A percentile compares a stretch with the other conserved stretches of the same genome.
Evolutionary conservation across 371 early-diverging fungal species (phyloP).

Genomic region (Lichtheimia corymbifera): DNA sequence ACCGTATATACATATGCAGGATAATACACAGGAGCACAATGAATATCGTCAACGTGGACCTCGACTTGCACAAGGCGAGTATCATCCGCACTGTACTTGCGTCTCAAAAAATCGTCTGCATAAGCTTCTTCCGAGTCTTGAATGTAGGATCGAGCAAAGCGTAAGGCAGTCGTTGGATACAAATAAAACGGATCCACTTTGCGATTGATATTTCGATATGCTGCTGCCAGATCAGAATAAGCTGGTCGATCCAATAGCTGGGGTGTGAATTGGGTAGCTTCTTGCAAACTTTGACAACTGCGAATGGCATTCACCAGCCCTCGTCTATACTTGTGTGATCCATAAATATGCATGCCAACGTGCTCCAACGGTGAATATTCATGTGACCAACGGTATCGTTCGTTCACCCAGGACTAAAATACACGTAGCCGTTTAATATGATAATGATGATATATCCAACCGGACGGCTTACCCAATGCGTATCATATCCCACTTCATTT

Average conservation of each 20-base stretch:
- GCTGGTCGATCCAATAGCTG: slow-evolving; percentile 41
- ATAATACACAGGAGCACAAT: slow-evolving; percentile 59
- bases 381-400: slow-evolving; percentile 38
- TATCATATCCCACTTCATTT: slow-evolving; percentile 54
- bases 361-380: slow-evolving; percentile 48
- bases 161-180: slow-evolving; percentile 55
- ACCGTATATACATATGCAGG: slow-evolving; percentile 58
- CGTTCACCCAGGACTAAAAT: slow-evolving; percentile 37
- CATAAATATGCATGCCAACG: slow-evolving; percentile 58
- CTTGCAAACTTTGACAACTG: slow-evolving; percentile 46
- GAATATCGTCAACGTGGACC: slow-evolving; percentile 39
- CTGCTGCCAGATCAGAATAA: slow-evolving; percentile 7
- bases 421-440: no score
- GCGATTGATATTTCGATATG: slow-evolving; percentile 22
- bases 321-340: slow-evolving; percentile 58
- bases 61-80: slow-evolving; percentile 55
- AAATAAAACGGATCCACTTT: slow-evolving; percentile 56
- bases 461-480: slow-evolving; percentile 40
- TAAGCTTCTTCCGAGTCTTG: slow-evolving; percentile 44
- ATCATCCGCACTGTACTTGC: slow-evolving; percentile 50
- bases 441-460: no score
- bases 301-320: slow-evolving; percentile 58
- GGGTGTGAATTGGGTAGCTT: slow-evolving; percentile 41
- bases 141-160: slow-evolving; percentile 51
- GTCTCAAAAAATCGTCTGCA: slow-evolving; percentile 51